Evolutionary conservation across 176 grass and related monocot species (phyloP).

Genomic region (Saccharum spontaneum): DNA sequence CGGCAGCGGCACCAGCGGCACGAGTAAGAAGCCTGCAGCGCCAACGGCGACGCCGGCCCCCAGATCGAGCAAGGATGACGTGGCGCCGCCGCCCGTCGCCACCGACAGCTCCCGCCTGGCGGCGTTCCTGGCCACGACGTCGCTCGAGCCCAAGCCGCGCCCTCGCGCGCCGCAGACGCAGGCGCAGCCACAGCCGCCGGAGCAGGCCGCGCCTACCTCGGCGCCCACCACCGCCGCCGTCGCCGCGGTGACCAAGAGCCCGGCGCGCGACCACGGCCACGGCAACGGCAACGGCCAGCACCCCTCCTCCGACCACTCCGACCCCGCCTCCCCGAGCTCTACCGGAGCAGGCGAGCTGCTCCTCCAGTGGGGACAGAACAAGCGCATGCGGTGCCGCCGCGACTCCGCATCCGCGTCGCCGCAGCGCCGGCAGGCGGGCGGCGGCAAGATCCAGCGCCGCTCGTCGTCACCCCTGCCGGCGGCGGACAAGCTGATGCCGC

Average conservation of each 20-base stretch:
- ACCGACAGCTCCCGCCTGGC: constrained; percentile 17
- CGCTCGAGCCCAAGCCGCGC: constrained; percentile 36
- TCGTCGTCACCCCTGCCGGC: constrained; percentile 28
- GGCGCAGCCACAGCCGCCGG: not conserved
- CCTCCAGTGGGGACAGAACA: constrained; percentile 79
- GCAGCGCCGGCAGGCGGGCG: not conserved
- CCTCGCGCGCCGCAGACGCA: constrained; percentile 17
- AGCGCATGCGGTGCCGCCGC: constrained; percentile 65
- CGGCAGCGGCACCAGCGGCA: not conserved
- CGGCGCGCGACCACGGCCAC: constrained; percentile 7
- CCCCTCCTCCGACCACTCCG: constrained; percentile 11
- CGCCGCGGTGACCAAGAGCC: not conserved
- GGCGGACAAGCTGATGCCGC: constrained; percentile 67
- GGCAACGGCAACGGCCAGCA: not conserved
- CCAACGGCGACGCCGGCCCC: not conserved
- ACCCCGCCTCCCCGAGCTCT: not conserved
- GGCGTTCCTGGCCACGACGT: constrained; percentile 24
- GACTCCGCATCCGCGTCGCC: constrained; percentile 37
- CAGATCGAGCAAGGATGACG: constrained; percentile 49
- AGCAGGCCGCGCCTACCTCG: not conserved
- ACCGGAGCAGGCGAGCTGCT: constrained; percentile 32
- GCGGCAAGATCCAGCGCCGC: constrained; percentile 49
- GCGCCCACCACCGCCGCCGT: not conserved
- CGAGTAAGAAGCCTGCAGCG: constrained; percentile 27
- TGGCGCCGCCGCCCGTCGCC: constrained; percentile 9